Evolutionary conservation across 2,329 filamentous ascomycete species (phyloP).

Genomic region (Xylogone sp.): DNA sequence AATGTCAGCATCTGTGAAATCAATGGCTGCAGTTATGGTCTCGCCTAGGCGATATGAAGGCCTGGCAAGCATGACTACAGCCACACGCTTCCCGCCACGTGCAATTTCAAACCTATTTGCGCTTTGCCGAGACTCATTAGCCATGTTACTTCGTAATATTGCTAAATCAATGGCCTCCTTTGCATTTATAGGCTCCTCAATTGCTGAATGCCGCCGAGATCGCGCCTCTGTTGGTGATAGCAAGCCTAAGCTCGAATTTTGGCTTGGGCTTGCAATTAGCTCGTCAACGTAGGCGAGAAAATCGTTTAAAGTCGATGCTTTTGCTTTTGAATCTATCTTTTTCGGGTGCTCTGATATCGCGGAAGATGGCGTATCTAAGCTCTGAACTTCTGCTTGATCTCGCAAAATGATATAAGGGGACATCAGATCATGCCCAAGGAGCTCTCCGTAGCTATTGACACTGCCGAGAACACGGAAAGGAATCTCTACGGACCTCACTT

Average conservation of each 20-base stretch:
- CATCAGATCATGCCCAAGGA: slow-evolving; percentile 92
- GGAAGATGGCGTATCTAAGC: slow-evolving; percentile 16
- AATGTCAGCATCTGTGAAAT: slow-evolving; percentile 74
- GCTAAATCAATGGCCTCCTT: slow-evolving; percentile 90
- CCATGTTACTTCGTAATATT: slow-evolving; percentile 76
- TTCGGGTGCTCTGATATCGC: slow-evolving; percentile 8
- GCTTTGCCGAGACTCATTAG: slow-evolving; percentile 66
- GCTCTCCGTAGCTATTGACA: slow-evolving; percentile 83
- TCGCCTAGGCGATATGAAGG: slow-evolving; percentile 89
- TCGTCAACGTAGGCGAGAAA: slow-evolving; percentile 77
- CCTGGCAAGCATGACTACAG: slow-evolving; percentile 82
- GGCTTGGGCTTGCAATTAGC: slow-evolving; percentile 57
- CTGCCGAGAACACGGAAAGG: slow-evolving; percentile 92
- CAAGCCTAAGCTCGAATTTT: slow-evolving; percentile 54
- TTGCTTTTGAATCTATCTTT: slow-evolving; percentile 20
- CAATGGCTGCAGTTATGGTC: slow-evolving; percentile 76
- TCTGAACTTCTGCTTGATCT: slow-evolving; percentile 60
- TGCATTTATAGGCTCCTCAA: slow-evolving; percentile 56
- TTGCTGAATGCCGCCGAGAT: slow-evolving; percentile 51
- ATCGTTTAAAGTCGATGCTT: slow-evolving; percentile 47
- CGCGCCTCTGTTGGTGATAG: slow-evolving; percentile 66
- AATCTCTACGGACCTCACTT: slow-evolving; percentile 85
- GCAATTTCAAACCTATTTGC: slow-evolving; percentile 95
- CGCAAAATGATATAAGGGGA: slow-evolving; percentile 85
- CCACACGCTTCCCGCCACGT: slow-evolving; percentile 85